Conservation (phyloP, 345 rosid genomes). For the Gossypium australe region DNA sequence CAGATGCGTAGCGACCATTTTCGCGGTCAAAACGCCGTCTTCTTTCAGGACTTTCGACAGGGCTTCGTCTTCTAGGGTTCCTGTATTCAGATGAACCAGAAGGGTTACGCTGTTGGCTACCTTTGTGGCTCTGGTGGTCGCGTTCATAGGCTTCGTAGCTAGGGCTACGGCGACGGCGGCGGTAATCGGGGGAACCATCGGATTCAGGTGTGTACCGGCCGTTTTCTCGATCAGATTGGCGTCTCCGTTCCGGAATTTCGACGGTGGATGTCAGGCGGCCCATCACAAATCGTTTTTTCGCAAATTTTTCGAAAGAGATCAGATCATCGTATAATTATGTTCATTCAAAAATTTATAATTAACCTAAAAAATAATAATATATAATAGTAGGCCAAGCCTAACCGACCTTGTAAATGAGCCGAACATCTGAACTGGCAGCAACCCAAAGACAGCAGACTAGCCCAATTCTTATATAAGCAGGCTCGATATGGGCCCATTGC, state of each 20-base stretch:
- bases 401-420: not conserved
- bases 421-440: too few species aligned
- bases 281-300: not conserved
- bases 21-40: constrained; percentile 20
- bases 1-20: constrained; percentile 24
- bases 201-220: constrained; percentile 28
- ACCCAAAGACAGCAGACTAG: too few species aligned
- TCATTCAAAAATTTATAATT: not conserved
- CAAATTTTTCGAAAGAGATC: not conserved
- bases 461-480: too few species aligned
- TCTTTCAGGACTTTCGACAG: constrained; percentile 24
- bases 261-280: constrained; percentile 8
- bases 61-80: constrained; percentile 23
- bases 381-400: not conserved
- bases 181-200: constrained; percentile 23
- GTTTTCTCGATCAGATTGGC: constrained; percentile 9
- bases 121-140: constrained; percentile 8
- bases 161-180: constrained; percentile 27
- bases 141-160: constrained; percentile 28
- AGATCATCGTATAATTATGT: not conserved
- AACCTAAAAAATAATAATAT: not conserved
- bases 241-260: not conserved
- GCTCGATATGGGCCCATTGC: too few species aligned
- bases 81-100: constrained; percentile 15
- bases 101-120: constrained; percentile 14